These are phyloP conservation scores for Pulveroboletus sp. DNA, from an alignment of 768 basidiomycete species.

Conservation along the genomic window DNA sequence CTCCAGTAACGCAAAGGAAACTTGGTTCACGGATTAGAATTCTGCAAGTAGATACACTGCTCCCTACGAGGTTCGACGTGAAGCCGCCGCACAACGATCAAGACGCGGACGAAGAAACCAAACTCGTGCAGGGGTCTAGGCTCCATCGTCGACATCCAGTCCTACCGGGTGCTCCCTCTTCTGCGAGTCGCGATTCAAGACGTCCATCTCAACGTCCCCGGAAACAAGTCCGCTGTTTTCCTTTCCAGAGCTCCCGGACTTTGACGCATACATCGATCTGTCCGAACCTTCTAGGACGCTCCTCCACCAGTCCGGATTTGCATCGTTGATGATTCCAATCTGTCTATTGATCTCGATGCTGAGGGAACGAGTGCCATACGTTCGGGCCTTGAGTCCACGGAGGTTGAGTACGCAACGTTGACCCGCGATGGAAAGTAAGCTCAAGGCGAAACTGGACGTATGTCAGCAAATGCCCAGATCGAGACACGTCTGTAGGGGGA, in stretches of 20 bases:
- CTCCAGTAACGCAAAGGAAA: too few species aligned
- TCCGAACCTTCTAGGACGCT: not conserved
- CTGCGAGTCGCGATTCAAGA: not conserved
- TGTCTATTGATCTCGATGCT: slow-evolving; percentile 12
- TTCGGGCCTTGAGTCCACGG: slow-evolving; percentile 1
- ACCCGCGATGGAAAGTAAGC: slow-evolving; percentile 11
- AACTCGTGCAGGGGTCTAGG: not conserved
- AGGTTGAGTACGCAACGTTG: slow-evolving; percentile 22
- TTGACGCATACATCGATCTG: too few species aligned
- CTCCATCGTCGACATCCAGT: not conserved
- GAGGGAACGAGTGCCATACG: not conserved
- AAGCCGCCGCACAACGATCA: too few species aligned
- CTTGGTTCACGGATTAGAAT: too few species aligned
- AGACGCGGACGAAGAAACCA: too few species aligned
- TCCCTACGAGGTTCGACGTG: too few species aligned
- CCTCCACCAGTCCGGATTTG: not conserved
- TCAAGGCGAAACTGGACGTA: slow-evolving; percentile 11
- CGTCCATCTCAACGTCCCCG: not conserved
- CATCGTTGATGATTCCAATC: not conserved
- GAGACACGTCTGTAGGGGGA: not conserved
- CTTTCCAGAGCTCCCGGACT: too few species aligned
- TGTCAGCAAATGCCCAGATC: not conserved
- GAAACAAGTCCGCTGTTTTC: too few species aligned
- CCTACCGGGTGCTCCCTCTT: not conserved
- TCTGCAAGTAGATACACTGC: too few species aligned